Evolutionary conservation across 768 basidiomycete genomes (phyloP).

Genomic region (Gelatoporia subvermispora): DNA sequence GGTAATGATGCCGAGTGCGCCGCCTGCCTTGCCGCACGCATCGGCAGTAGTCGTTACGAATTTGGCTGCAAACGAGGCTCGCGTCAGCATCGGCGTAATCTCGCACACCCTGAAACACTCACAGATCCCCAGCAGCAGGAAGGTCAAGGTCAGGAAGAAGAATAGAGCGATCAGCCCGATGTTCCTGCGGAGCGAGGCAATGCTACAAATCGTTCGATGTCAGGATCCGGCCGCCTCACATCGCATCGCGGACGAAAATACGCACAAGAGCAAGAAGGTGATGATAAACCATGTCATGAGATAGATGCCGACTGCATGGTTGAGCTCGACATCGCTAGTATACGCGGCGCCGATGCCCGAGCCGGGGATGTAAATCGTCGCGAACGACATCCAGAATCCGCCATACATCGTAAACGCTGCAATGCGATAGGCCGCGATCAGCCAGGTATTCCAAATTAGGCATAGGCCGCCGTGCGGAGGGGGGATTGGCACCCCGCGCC

Average conservation of each 20-base stretch:
- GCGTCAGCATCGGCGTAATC: not conserved
- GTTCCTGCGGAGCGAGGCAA: slow-evolving; percentile 49
- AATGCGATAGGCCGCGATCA: too few relatives aligned
- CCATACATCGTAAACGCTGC: slow-evolving; percentile 80
- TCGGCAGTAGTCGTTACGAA: slow-evolving; percentile 13
- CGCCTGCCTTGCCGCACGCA: slow-evolving; percentile 33
- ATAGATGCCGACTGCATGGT: slow-evolving; percentile 68
- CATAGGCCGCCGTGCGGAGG: too few relatives aligned
- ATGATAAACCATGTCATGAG: slow-evolving; percentile 70
- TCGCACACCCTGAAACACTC: slow-evolving; percentile 13
- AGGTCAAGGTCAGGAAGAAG: slow-evolving; percentile 50
- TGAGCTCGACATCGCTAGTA: slow-evolving; percentile 32
- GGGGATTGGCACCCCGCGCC: not conserved
- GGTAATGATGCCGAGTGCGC: slow-evolving; percentile 41
- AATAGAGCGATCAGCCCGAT: slow-evolving; percentile 46
- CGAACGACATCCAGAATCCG: slow-evolving; percentile 86
- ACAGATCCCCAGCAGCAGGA: slow-evolving; percentile 40
- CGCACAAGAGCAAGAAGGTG: slow-evolving; percentile 65
- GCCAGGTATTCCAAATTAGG: too few relatives aligned
- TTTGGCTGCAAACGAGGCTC: slow-evolving; percentile 10
- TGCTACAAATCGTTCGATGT: slow-evolving; percentile 21
- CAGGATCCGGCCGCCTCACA: not conserved
- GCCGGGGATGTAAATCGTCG: slow-evolving; percentile 64
- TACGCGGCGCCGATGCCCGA: slow-evolving; percentile 60
- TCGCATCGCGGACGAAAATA: slow-evolving; percentile 2